phyloP scores from a whole-genome alignment of 352 stramenopile genomes.

The Pythium biforme region DNA sequence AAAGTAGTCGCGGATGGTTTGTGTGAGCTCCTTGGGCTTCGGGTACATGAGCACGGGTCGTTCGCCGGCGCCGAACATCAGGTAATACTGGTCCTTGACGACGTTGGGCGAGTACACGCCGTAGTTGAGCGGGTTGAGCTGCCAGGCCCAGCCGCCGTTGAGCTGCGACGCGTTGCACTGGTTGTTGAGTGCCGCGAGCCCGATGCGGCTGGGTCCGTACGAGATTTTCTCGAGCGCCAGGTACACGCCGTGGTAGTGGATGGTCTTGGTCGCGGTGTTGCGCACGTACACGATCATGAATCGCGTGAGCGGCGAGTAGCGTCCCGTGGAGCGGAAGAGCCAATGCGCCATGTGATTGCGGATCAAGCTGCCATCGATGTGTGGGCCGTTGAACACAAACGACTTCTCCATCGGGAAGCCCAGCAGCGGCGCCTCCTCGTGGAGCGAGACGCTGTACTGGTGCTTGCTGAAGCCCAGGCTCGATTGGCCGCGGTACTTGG shows the following conservation, averaged over 20 bases:
- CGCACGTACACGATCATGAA: constrained; percentile 66
- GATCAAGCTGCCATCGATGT: constrained; percentile 66
- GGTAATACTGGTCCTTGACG: constrained; percentile 69
- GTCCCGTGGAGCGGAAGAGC: constrained; percentile 62
- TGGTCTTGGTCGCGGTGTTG: constrained; percentile 19
- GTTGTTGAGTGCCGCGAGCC: constrained; percentile 46
- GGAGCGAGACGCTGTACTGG: constrained; percentile 68
- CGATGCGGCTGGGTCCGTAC: constrained; percentile 66
- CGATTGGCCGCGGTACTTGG: constrained; percentile 75
- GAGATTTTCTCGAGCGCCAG: constrained; percentile 69
- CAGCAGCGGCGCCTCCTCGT: constrained; percentile 40
- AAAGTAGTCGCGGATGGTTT: constrained; percentile 76
- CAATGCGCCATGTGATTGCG: constrained; percentile 82
- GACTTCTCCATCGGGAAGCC: constrained; percentile 55
- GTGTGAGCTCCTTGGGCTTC: constrained; percentile 41
- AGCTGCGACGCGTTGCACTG: constrained; percentile 43
- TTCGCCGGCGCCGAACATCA: constrained; percentile 70
- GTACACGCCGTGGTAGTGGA: constrained; percentile 64
- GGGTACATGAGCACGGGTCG: constrained; percentile 60
- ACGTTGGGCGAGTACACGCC: constrained; percentile 73
- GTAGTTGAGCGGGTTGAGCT: constrained; percentile 65
- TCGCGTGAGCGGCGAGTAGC: constrained; percentile 61
- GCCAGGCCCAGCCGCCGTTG: constrained; percentile 77
- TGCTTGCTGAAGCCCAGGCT: constrained; percentile 79
- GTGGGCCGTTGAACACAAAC: constrained; percentile 77